Evolutionary conservation across 2,329 filamentous ascomycete species (phyloP), one percentile per base, ranked within the genome.

Genomic region (Anisogramma anomala): DNA sequence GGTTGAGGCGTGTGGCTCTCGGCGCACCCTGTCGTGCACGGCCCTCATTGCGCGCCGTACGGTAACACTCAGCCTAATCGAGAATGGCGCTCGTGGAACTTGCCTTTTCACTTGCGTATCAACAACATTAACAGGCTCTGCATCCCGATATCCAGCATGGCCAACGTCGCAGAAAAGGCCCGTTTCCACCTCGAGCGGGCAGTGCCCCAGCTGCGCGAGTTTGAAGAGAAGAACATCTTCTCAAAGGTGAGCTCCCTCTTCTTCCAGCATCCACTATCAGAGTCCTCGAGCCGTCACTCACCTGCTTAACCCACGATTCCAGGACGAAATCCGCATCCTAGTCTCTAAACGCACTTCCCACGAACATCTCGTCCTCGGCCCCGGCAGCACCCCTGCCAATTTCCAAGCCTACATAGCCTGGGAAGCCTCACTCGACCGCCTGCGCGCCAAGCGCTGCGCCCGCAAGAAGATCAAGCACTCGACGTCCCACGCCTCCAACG

Each of bases 111-210:
- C n/a, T n/a, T n/a, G n/a, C n/a, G n/a, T 33, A 19, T 9, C 15
- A 31, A 15, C 31, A 22, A 14, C 20, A 38, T 25, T 20, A 14
- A 15, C 17, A n/a, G n/a, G n/a, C n/a, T n/a, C n/a, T n/a, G n/a
- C n/a, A n/a, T n/a, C n/a, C n/a, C n/a, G n/a, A 7, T n/a, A 14
- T 30, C 23, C 30, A 50, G 38, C 45, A 94, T 94, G 86, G 76
- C 87, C 1, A 82, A 78, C 31, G 81, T 91, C 44, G 82, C 84
- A 49, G 91, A 96, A 57, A 96, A 95, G 64, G 91, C 89, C 42
- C 84, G 89, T 44, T 96, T 89, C 64, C 95, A 84, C 62, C 74
- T 96, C 49, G 91, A 98, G 67, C 82, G 89, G 52, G 82, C 84
- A 2, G 84, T 95, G 32, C 86, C 88, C 13, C 88, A 96, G 61